Percentiles rank a stretch among this genome's conserved stretches.
These are phyloP conservation scores for Nicotiana rustica DNA, from an alignment of 305 asterid genomes.

Conservation along the genomic window DNA sequence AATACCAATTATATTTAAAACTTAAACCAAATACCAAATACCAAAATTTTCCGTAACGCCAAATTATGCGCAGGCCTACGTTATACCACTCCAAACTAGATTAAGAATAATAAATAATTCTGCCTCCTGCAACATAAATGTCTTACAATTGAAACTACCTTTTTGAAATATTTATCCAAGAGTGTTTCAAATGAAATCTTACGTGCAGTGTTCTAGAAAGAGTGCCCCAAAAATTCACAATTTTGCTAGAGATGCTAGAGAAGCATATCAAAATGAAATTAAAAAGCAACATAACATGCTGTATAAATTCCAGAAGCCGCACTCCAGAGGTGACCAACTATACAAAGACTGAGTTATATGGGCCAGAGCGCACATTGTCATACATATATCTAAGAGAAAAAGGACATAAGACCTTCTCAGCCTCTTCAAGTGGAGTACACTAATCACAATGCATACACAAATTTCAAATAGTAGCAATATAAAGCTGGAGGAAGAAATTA, in stretches of 20 bases:
- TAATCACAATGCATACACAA: slow-evolving; percentile 14
- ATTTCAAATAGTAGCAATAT: slow-evolving; percentile 30
- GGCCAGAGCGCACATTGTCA: not conserved
- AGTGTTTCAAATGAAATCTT: not conserved
- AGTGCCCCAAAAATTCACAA: not conserved
- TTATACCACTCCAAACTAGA: not conserved
- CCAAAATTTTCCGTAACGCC: too few relatives aligned
- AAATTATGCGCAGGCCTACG: too few relatives aligned
- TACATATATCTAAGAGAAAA: slow-evolving; percentile 16
- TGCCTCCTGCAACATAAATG: not conserved
- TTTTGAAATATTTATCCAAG: not conserved
- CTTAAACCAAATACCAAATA: too few relatives aligned
- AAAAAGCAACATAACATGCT: not conserved
- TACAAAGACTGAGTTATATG: not conserved
- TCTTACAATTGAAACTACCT: not conserved
- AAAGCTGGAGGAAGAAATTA: slow-evolving; percentile 30
- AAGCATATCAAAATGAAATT: slow-evolving; percentile 12
- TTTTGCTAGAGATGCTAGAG: not conserved
- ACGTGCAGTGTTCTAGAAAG: not conserved
- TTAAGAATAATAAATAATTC: not conserved
- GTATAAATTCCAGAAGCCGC: not conserved
- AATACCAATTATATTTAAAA: too few relatives aligned
- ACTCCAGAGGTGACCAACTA: not conserved
- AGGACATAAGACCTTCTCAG: not conserved
- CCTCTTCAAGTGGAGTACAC: not conserved